Conservation (phyloP, 2,329 filamentous ascomycete genomes). For the Aureobasidium sp. region DNA sequence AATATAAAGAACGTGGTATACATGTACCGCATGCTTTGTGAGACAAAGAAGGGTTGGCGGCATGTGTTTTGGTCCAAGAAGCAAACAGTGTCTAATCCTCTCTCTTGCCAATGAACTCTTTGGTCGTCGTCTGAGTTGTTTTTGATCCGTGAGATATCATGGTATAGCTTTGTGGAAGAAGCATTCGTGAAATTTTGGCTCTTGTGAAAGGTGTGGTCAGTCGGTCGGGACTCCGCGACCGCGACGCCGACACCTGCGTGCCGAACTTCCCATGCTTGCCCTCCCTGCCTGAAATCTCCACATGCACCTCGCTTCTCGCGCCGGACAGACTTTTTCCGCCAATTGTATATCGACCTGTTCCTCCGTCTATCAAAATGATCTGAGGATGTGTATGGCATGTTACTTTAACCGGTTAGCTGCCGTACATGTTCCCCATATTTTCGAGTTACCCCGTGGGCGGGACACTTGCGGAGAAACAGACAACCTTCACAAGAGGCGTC, state of each 20-base stretch:
- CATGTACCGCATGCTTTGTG: not conserved
- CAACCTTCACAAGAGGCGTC: not conserved
- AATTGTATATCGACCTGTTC: not conserved
- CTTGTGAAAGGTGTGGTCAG: not conserved
- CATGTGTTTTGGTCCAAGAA: not conserved
- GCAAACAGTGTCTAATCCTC: not conserved
- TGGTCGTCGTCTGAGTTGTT: not conserved
- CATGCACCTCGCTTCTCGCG: not conserved
- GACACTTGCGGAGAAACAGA: slow-evolving; percentile 12
- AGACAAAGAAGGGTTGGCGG: not conserved
- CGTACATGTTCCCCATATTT: not conserved
- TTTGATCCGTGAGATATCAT: not conserved
- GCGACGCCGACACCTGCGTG: not conserved
- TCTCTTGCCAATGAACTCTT: not conserved
- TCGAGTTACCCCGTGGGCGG: slow-evolving; percentile 4
- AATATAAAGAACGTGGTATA: not conserved
- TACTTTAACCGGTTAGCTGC: slow-evolving; percentile 6
- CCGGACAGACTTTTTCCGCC: slow-evolving; percentile 4
- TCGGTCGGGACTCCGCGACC: not conserved
- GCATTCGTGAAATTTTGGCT: not conserved
- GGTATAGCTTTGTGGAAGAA: not conserved
- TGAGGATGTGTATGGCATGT: not conserved
- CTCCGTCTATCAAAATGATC: not conserved
- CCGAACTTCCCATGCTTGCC: slow-evolving; percentile 4
- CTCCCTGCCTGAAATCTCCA: slow-evolving; percentile 4